A percentile compares a stretch with the other conserved stretches of the same genome.
phyloP scores from a whole-genome alignment of 805 yeast genomes.

The Danielia oregonensis region DNA sequence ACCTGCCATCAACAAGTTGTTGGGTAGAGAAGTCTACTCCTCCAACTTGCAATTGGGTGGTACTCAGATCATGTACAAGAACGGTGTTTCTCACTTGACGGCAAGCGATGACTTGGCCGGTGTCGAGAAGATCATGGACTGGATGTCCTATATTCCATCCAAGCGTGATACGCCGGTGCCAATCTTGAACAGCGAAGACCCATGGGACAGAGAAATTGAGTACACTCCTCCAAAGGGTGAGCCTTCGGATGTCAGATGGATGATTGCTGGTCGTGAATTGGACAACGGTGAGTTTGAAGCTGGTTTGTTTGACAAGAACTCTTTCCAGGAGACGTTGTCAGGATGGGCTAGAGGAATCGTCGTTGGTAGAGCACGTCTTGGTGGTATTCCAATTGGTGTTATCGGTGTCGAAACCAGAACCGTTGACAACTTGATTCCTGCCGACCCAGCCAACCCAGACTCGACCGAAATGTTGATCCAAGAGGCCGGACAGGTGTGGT shows the following conservation, averaged over 20 bases:
- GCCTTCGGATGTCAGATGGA: conserved; percentile 89
- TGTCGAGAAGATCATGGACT: conserved; percentile 87
- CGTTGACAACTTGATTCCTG: conserved; percentile 88
- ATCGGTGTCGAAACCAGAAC: conserved; percentile 92
- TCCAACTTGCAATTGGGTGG: conserved; percentile 98
- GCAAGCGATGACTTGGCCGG: conserved; percentile 97
- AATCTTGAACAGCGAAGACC: conserved; percentile 71
- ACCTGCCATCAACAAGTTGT: conserved; percentile 93
- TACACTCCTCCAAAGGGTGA: conserved; percentile 69
- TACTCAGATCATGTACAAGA: conserved; percentile 96
- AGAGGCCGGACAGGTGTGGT: conserved; percentile 99
- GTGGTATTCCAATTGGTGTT: conserved; percentile 98
- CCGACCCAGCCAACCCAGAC: conserved; percentile 97
- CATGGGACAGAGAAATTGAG: conserved; percentile 93
- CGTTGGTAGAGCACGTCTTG: conserved; percentile 97
- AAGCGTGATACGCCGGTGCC: conserved; percentile 89
- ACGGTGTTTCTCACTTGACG: conserved; percentile 97
- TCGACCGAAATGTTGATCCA: conserved; percentile 83
- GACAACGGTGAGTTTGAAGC: conserved; percentile 68
- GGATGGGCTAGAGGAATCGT: conserved; percentile 99
- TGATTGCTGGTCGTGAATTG: conserved; percentile 80
- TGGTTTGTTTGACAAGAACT: conserved; percentile 88
- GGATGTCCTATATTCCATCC: conserved; percentile 95
- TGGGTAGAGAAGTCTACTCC: conserved; percentile 96
- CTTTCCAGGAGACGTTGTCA: conserved; percentile 92